Evolutionary conservation across 2,329 filamentous ascomycete genomes (phyloP), one percentile per base, ranked within the genome.

Genomic region (Aspergillus thermomutatus): DNA sequence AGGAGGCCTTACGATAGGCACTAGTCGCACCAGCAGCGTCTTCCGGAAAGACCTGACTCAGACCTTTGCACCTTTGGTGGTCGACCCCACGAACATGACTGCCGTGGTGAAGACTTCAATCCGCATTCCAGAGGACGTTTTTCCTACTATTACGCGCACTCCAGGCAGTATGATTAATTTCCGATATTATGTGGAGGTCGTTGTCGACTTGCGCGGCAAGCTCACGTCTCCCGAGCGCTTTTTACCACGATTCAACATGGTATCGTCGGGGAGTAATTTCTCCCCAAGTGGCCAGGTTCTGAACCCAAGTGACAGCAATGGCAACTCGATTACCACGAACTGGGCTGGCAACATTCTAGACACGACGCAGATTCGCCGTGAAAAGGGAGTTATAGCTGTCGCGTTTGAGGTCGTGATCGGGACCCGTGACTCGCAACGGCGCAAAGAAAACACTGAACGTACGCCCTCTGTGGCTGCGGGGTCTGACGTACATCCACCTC

Each of bases 151-250:
- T 60, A 87, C 86, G 27, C 88, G 87, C 54, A 91, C 97, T 0
- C 94, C 94, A 0, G 92, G 93, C 3, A 88, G 90, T 34, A 94
- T 97, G 87, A 94, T 99, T 62, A 92, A 88, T 65, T 97, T 99
- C 78, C 91, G 88, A 64, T 97, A 99, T 69, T 90, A 92, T 64
- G 83, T 97, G 21, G 94, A 99, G 73, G 90, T 97, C 2, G 87
- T 97, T 27, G 85, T 97, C 23, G 94, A 99, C 69, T 81, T 97
- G 0, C 92, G 94, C 49, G 93, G 93, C 40, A 94, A 91, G 70
- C 77, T 97, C 43, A 85, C 87, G 1, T 85, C 85, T n/a, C 86
- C 91, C 51, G 88, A 91, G 66, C 82, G 86, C 45, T 83, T 84
- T 62, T 76, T 87, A 19, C 83, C 82, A 9, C 81, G 79, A 45